Evolutionary conservation across 2,329 filamentous ascomycete genomes (phyloP).

Genomic region (Xylogone sp.): DNA sequence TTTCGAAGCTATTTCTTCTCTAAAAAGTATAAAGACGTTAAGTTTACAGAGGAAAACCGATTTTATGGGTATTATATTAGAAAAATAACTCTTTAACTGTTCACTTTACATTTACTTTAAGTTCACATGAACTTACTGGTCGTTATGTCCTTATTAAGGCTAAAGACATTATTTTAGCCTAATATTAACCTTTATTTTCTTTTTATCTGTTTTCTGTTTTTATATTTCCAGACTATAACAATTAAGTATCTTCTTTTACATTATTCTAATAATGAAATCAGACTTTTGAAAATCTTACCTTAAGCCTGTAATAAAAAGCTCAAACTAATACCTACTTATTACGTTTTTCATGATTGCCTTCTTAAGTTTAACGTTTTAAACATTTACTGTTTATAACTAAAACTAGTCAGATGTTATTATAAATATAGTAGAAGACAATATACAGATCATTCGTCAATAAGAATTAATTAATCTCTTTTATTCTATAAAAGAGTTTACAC

Average conservation of each 20-base stretch:
- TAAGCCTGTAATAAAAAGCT: constrained; percentile 1
- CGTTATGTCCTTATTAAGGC: too few species aligned
- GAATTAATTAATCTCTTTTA: constrained; percentile 9
- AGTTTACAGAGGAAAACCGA: too few species aligned
- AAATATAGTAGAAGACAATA: not conserved
- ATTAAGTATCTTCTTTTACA: constrained; percentile 2
- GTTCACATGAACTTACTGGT: too few species aligned
- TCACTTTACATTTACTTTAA: too few species aligned
- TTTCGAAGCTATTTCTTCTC: too few species aligned
- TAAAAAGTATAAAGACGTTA: too few species aligned
- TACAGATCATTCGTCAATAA: not conserved
- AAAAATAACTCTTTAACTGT: too few species aligned
- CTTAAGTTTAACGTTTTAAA: constrained; percentile 1
- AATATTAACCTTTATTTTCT: too few species aligned
- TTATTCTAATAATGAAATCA: constrained; percentile 8
- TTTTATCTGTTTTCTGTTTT: not conserved
- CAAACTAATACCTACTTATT: not conserved
- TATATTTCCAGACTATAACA: not conserved
- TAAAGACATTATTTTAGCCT: too few species aligned
- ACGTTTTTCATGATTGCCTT: not conserved
- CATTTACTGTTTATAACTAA: not conserved
- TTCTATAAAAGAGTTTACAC: constrained; percentile 8
- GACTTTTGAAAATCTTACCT: constrained; percentile 8
- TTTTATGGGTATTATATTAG: too few species aligned
- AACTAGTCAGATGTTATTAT: not conserved